Evolutionary conservation across 2,329 filamentous ascomycete species (phyloP).

Genomic region (Colletotrichum acutatum): DNA sequence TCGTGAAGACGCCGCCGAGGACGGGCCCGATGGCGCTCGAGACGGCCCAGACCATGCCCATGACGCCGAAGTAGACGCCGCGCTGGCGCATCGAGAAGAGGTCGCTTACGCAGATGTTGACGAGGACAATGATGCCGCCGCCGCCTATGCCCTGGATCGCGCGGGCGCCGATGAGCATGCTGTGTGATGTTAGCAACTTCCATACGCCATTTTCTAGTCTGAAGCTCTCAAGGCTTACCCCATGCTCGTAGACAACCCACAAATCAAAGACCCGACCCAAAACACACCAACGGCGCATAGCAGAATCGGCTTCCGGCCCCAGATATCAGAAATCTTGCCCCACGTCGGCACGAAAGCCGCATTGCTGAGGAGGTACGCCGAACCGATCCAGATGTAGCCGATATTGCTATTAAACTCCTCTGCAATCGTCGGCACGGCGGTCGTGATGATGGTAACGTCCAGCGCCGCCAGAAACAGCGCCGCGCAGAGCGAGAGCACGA

Average conservation of each 20-base stretch:
- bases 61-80: slow-evolving; percentile 69
- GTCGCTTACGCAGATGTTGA: slow-evolving; percentile 65
- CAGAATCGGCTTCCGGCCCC: slow-evolving; percentile 65
- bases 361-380: slow-evolving; percentile 76
- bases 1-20: slow-evolving; percentile 72
- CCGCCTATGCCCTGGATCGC: slow-evolving; percentile 64
- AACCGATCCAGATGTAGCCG: slow-evolving; percentile 83
- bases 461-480: slow-evolving; percentile 57
- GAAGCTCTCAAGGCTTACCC: slow-evolving; percentile 7
- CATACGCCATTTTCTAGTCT: neutral
- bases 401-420: slow-evolving; percentile 68
- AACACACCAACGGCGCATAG: slow-evolving; percentile 60
- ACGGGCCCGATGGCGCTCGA: slow-evolving; percentile 74
- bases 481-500: slow-evolving; percentile 36
- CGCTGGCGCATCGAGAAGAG: slow-evolving; percentile 59
- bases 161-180: slow-evolving; percentile 58
- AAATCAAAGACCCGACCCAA: slow-evolving; percentile 61
- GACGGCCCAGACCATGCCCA: slow-evolving; percentile 75
- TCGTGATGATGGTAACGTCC: slow-evolving; percentile 69
- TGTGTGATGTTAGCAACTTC: neutral
- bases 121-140: slow-evolving; percentile 62
- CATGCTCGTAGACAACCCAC: slow-evolving; percentile 58
- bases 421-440: slow-evolving; percentile 70
- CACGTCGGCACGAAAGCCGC: slow-evolving; percentile 77
- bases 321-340: slow-evolving; percentile 71